Evolutionary conservation across 257 asterid genomes (phyloP), one percentile per base, ranked within the genome.

Genomic region (Schizonepeta tenuifolia): DNA sequence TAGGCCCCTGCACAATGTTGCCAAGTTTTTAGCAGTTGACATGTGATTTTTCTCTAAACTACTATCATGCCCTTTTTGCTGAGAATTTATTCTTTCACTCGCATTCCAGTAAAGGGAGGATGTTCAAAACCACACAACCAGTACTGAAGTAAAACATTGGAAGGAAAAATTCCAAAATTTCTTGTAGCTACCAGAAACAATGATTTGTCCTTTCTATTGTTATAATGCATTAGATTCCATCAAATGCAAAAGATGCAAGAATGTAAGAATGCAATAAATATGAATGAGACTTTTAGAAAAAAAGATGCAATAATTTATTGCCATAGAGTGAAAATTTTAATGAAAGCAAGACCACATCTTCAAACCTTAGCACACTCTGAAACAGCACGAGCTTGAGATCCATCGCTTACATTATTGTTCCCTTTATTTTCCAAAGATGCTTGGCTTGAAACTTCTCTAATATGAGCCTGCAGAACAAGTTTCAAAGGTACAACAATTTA

Each of bases 341-440:
- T 53, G 53, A 72, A 55, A 72, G 58, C 22, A 67, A 73, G 69
- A 81, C 44, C 44, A 55, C 59, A 70, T 71, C 62, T 72, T 51
- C 82, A 75, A 71, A 89, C 92, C 96, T 93, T 87, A n/a, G 79
- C 43, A 69, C 56, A 76, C 55, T 71, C 83, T 78, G 80, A 75
- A 63, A 44, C 74, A 75, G 80, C 64, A 66, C 59, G 77, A 49
- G 70, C 71, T 72, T 17, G 75, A 62, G 81, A 63, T 58, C 63
- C 83, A 51, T 77, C 79, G 54, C 69, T 76, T 65, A 50, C 80
- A 61, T 51, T 54, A 63, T 21, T 65, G 65, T 73, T 79, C 66
- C 54, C 76, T 75, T 83, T 81, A 51, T 71, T 62, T 67, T 75
- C 87, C 82, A 41, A 35, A 46, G 83, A 72, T 71, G 78, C 46